These are phyloP conservation scores for Speleostelium caveatum DNA, from an alignment of 78 protist genomes.

Conservation along the genomic window DNA sequence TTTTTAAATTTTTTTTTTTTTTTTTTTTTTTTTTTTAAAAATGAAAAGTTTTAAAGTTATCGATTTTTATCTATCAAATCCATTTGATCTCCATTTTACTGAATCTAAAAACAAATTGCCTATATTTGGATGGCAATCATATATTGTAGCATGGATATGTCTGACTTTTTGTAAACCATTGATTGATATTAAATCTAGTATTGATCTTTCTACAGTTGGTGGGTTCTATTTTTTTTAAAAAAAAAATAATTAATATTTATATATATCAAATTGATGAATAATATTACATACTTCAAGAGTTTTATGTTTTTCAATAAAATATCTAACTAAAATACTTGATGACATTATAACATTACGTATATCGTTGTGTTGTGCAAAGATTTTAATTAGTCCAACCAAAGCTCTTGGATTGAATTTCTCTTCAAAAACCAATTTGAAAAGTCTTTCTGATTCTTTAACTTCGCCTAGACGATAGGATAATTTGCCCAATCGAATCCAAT, in stretches of 20 bases:
- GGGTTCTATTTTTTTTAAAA: constrained; percentile 30
- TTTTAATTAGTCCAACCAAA: constrained; percentile 10
- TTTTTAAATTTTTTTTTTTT: too few relatives aligned
- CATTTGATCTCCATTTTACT: constrained; percentile 71
- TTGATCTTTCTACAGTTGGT: constrained; percentile 41
- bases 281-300: background rate
- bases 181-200: constrained; percentile 27
- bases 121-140: constrained; percentile 6
- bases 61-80: constrained; percentile 2
- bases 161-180: constrained; percentile 76
- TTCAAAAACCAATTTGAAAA: constrained; percentile 13
- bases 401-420: constrained; percentile 34
- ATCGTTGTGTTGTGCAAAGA: constrained; percentile 48
- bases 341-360: constrained; percentile 57
- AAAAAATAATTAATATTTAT: background rate
- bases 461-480: constrained; percentile 54
- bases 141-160: constrained; percentile 19
- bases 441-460: constrained; percentile 37
- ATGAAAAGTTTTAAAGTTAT: too few relatives aligned
- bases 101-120: constrained; percentile 44
- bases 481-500: constrained; percentile 65
- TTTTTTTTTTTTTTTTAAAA: too few relatives aligned
- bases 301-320: constrained; percentile 3
- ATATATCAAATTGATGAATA: background rate
- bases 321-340: constrained; percentile 9